These are phyloP conservation scores for Larix kaempferi DNA, from an alignment of 75 land plant species.

Conservation along the genomic window DNA sequence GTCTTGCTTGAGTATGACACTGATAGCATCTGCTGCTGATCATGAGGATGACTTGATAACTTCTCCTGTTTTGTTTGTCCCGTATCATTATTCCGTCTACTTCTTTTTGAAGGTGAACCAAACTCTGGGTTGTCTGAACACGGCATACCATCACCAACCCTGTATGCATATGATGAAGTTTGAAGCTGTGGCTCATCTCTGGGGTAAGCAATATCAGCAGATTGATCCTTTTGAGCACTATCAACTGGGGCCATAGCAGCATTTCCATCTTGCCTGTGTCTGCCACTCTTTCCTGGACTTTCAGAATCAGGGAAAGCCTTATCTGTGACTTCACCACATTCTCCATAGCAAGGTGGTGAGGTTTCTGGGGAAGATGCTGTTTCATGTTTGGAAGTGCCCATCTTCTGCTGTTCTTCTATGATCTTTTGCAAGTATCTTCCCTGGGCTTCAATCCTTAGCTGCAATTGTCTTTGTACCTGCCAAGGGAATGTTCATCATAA, in stretches of 20 bases:
- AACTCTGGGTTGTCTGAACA: neutral
- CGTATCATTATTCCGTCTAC: slow-evolving; percentile 1
- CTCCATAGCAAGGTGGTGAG: slow-evolving; percentile 1
- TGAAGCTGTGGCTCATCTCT: slow-evolving; percentile 5
- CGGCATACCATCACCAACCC: slow-evolving; percentile 1
- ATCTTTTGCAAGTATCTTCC: slow-evolving; percentile 55
- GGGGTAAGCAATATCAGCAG: neutral
- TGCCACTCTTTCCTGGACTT: slow-evolving; percentile 7
- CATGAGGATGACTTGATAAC: neutral
- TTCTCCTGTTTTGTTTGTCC: neutral
- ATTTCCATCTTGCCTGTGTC: neutral
- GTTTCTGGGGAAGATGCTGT: slow-evolving; percentile 9
- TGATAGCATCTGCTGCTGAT: neutral
- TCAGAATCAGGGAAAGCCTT: slow-evolving; percentile 1
- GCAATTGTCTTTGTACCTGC: slow-evolving; percentile 60
- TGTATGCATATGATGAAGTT: slow-evolving; percentile 1
- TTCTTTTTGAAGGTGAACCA: slow-evolving; percentile 10
- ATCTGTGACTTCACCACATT: neutral
- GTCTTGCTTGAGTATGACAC: neutral
- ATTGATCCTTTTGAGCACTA: slow-evolving; percentile 1
- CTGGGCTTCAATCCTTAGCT: slow-evolving; percentile 55
- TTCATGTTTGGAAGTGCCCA: slow-evolving; percentile 10
- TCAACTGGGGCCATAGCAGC: neutral
- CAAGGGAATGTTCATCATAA: slow-evolving; percentile 8
- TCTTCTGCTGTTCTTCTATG: slow-evolving; percentile 53